These are phyloP conservation scores for Sanghuangporus sanghuang DNA, from an alignment of 1,284 basidiomycete species.

Conservation along the genomic window DNA sequence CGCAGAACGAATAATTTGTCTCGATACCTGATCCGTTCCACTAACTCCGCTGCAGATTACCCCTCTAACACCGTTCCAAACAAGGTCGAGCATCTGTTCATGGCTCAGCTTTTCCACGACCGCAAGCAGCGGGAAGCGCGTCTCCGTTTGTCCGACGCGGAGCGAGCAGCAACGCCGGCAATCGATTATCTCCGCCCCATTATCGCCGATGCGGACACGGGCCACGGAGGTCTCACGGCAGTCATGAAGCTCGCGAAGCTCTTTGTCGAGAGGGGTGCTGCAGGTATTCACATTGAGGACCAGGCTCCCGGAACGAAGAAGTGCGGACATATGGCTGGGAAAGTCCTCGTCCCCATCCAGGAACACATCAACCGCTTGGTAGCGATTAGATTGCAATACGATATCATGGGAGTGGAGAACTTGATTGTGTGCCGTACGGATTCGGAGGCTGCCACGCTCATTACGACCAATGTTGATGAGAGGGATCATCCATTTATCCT, in stretches of 20 bases:
- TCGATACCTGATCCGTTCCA: not conserved
- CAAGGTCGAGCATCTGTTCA: slow-evolving; percentile 85
- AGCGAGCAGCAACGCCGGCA: slow-evolving; percentile 61
- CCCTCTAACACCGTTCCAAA: slow-evolving; percentile 93
- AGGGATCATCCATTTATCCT: slow-evolving; percentile 97
- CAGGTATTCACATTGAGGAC: slow-evolving; percentile 75
- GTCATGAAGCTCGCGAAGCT: slow-evolving; percentile 74
- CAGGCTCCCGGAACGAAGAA: slow-evolving; percentile 74
- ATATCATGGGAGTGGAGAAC: slow-evolving; percentile 78
- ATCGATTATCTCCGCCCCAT: slow-evolving; percentile 67
- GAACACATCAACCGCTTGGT: slow-evolving; percentile 80
- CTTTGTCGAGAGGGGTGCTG: slow-evolving; percentile 73
- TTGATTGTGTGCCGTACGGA: slow-evolving; percentile 74
- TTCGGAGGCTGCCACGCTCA: slow-evolving; percentile 91
- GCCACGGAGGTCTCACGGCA: slow-evolving; percentile 59
- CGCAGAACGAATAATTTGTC: slow-evolving; percentile 19
- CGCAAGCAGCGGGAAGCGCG: slow-evolving; percentile 82
- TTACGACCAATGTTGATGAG: slow-evolving; percentile 95
- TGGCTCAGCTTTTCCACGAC: slow-evolving; percentile 87
- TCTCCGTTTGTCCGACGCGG: slow-evolving; percentile 61
- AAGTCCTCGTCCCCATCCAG: slow-evolving; percentile 53
- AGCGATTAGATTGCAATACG: slow-evolving; percentile 74
- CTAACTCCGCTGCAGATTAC: slow-evolving; percentile 53
- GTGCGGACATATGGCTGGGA: slow-evolving; percentile 73
- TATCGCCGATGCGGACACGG: slow-evolving; percentile 65